Conservation (phyloP, 306 rosid genomes). For the Carpinus viminea region DNA sequence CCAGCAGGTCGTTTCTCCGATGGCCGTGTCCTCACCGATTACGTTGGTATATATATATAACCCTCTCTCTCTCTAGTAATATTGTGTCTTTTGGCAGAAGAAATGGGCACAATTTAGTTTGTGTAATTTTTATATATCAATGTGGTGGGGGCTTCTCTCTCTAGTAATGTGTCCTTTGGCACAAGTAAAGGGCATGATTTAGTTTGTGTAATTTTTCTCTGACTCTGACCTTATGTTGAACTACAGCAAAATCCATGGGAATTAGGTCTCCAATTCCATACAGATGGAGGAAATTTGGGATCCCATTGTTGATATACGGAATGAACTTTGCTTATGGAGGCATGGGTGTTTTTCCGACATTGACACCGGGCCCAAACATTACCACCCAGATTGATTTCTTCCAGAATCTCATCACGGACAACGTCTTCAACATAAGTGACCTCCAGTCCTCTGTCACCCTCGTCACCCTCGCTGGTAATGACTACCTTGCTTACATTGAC, state of each 20-base stretch:
- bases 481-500: constrained; percentile 15
- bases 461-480: constrained; percentile 36
- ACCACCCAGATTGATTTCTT: constrained; percentile 47
- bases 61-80: neutral
- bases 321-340: constrained; percentile 64
- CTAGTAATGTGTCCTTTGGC: too few species aligned
- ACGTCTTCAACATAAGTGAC: neutral
- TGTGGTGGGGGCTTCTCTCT: too few species aligned
- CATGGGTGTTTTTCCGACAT: constrained; percentile 47
- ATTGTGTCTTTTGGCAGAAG: too few species aligned
- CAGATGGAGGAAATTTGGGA: neutral
- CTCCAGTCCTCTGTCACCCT: constrained; percentile 27
- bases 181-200: too few species aligned
- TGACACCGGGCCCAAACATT: constrained; percentile 49
- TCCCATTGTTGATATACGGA: constrained; percentile 25
- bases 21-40: constrained; percentile 60
- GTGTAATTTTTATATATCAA: neutral
- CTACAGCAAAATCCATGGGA: constrained; percentile 2
- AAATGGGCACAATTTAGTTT: neutral
- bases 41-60: constrained; percentile 41
- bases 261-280: neutral
- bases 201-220: neutral
- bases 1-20: constrained; percentile 67
- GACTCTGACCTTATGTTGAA: neutral
- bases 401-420: constrained; percentile 1